phyloP scores from a whole-genome alignment of 345 rosid species.

The Salix koriyanagi region DNA sequence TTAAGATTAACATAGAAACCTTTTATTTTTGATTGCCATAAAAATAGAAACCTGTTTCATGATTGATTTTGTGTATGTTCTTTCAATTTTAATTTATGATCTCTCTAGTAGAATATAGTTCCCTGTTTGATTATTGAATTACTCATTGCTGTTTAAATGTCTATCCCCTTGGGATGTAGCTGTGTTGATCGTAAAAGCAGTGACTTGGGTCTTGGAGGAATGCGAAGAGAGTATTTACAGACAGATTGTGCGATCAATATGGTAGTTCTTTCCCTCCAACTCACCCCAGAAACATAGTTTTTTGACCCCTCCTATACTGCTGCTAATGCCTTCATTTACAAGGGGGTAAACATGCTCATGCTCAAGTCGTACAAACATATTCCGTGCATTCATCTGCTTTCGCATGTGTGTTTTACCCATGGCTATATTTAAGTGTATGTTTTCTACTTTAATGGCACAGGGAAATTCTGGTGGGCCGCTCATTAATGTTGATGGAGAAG shows the following conservation, averaged over 20 bases:
- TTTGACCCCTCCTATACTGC: not conserved
- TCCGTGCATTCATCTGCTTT: not conserved
- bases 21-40: too few relatives aligned
- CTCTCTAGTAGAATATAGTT: not conserved
- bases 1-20: not conserved
- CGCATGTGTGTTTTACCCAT: not conserved
- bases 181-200: slow-evolving; percentile 97
- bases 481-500: slow-evolving; percentile 86
- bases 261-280: slow-evolving; percentile 37
- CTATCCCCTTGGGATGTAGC: slow-evolving; percentile 32
- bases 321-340: not conserved
- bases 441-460: slow-evolving; percentile 30
- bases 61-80: not conserved
- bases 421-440: not conserved
- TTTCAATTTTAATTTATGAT: not conserved
- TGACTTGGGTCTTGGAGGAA: slow-evolving; percentile 85
- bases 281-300: not conserved
- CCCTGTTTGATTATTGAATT: slow-evolving; percentile 4
- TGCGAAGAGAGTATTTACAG: slow-evolving; percentile 79
- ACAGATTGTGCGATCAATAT: slow-evolving; percentile 84
- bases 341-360: not conserved
- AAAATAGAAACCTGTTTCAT: not conserved
- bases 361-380: not conserved
- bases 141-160: not conserved
- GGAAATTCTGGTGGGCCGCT: slow-evolving; percentile 98